Percentiles rank a stretch among this genome's conserved stretches.
phyloP scores from a whole-genome alignment of 2,329 filamentous ascomycete species.

The Aspergillus pseudonomiae region DNA sequence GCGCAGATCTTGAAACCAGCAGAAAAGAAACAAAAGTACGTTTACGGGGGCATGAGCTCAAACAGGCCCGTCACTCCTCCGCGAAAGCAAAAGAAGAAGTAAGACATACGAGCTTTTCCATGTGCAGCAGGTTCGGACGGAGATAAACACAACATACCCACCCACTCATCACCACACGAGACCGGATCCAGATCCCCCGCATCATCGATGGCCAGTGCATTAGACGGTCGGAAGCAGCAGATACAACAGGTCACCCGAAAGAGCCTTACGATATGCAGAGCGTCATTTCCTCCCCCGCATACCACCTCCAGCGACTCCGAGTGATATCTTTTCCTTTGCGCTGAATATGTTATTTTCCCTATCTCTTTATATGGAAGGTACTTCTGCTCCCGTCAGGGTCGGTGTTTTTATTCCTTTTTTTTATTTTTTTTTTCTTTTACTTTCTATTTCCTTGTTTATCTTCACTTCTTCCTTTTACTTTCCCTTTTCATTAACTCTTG shows the following conservation, averaged over 20 bases:
- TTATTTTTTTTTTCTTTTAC: slow-evolving; percentile 15
- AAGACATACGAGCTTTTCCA: slow-evolving; percentile 71
- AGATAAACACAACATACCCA: slow-evolving; percentile 64
- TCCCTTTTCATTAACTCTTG: slow-evolving; percentile 16
- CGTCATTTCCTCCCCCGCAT: slow-evolving; percentile 23
- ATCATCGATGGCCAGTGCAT: slow-evolving; percentile 31
- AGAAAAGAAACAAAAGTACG: slow-evolving; percentile 99
- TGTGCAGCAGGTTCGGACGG: slow-evolving; percentile 90
- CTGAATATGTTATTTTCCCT: slow-evolving; percentile 25
- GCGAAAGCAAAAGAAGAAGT: slow-evolving; percentile 71
- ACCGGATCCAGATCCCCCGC: slow-evolving; percentile 26
- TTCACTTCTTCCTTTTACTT: slow-evolving; percentile 15
- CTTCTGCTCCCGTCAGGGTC: slow-evolving; percentile 27
- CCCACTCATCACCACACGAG: slow-evolving; percentile 29
- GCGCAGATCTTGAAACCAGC: slow-evolving; percentile 93
- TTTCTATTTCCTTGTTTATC: slow-evolving; percentile 16
- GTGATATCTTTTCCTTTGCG: slow-evolving; percentile 15
- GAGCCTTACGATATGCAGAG: slow-evolving; percentile 26
- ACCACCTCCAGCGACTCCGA: slow-evolving; percentile 25
- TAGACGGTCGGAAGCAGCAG: slow-evolving; percentile 28
- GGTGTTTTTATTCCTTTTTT: slow-evolving; percentile 21
- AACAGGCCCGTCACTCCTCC: slow-evolving; percentile 71
- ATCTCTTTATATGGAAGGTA: slow-evolving; percentile 30
- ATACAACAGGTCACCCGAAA: slow-evolving; percentile 23
- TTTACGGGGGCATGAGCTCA: slow-evolving; percentile 72